Base-by-base conservation (phyloP, 176 grass and related monocot genomes). In the Pontederia crassipes region DNA sequence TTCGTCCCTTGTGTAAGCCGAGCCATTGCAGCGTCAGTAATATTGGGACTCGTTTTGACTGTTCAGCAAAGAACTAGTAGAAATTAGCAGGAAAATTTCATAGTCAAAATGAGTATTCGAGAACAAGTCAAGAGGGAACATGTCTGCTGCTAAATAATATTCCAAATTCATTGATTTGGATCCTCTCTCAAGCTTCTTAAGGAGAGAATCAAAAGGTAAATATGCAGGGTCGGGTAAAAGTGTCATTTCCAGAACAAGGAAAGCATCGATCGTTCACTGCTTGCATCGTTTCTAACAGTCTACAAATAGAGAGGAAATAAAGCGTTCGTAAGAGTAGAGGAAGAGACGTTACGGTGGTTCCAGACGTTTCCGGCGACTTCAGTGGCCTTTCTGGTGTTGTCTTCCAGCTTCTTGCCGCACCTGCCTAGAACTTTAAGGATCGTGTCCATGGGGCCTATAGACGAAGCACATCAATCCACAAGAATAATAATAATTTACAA, bases 1-100 rank as follows among this genome's bases (percentile, higher is more conserved):
- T 95, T 95, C 13, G 89, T 95, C 35, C 89, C 89, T 74, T 89
- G 77, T 75, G 89, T 3, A 55, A 95, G 79, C 62, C 78, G 79
- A 58, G 89, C 67, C 85, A 76, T 75, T 48, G 89, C 82, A 46
- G 85, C 82, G 62, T 85, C 85, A 55, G 89, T 86, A 60, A 89
- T 69, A 72, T 79, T 95, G 52, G 85, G 89, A 11, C 72, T 74
- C 46, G 82, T 95, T 67, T 78, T 84, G 12, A 95, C 89, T 95
- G 73, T 40, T 15, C 35, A 32, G 32, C 32, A 40, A 40, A 40
- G 6, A 40, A 40, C 32, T 3, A 40, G 32, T 40, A 7, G 32
- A 40, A 40, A 7, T 40, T 40, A 40, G 32, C 32, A 40, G 6
- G 1, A 40, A 40, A 40, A 3, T 40, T 40, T 40, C 6, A 40